phyloP scores from a whole-genome alignment of 2,329 filamentous ascomycete species.

The Graphium sp. region DNA sequence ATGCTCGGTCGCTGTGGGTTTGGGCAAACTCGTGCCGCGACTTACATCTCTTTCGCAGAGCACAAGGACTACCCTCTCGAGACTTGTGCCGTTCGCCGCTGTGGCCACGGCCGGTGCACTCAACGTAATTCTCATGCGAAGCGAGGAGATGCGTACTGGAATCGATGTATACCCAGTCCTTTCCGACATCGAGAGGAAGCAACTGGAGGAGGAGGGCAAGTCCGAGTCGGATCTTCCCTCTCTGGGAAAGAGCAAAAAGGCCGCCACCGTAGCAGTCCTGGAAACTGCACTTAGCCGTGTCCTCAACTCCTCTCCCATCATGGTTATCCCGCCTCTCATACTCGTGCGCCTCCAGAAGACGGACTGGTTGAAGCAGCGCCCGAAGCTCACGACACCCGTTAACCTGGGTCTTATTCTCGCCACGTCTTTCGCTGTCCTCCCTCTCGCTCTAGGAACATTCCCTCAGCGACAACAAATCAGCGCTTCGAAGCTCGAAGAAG shows the following conservation, averaged over 20 bases:
- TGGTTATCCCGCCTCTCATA: conserved; percentile 82
- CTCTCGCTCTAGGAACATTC: conserved; percentile 79
- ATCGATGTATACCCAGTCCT: conserved; percentile 85
- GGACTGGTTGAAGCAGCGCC: conserved; percentile 64
- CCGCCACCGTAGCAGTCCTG: conserved; percentile 74
- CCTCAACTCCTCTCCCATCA: conserved; percentile 88
- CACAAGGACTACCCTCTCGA: conserved; percentile 58
- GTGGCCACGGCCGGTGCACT: conserved; percentile 81
- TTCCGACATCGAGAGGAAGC: conserved; percentile 48
- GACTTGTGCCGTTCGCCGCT: conserved; percentile 91
- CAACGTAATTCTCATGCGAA: conserved; percentile 95
- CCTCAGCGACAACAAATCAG: conserved; percentile 75
- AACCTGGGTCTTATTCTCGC: conserved; percentile 78
- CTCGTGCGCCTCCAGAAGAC: conserved; percentile 73
- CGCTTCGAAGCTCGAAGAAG: conserved; percentile 61
- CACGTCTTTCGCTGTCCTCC: conserved; percentile 77
- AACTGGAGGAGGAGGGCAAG: conserved; percentile 36
- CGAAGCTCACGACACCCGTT: conserved; percentile 55
- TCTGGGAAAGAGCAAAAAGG: conserved; percentile 75
- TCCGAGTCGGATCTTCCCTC: conserved; percentile 49
- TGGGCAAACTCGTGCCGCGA: conserved; percentile 79
- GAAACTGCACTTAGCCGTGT: conserved; percentile 88
- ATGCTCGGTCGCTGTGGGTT: conserved; percentile 80
- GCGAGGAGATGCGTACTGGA: conserved; percentile 82
- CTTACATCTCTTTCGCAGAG: conserved; percentile 60